phyloP scores from a whole-genome alignment of 2,329 filamentous ascomycete species.

The Ophiostoma piceae region DNA sequence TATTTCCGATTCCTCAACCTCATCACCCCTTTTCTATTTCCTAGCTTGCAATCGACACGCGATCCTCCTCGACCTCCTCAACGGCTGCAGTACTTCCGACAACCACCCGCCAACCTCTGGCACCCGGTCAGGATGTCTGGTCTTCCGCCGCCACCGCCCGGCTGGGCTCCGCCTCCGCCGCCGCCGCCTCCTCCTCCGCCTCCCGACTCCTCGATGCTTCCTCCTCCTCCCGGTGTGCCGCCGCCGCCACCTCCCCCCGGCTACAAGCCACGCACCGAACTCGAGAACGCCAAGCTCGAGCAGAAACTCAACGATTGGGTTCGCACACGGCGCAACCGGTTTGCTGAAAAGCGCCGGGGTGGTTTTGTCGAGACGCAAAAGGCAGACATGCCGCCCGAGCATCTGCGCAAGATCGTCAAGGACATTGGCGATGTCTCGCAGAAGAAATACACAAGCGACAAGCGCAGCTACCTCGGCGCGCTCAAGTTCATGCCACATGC shows the following conservation, averaged over 20 bases:
- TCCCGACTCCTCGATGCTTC: conserved; percentile 42
- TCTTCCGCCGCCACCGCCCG: conserved; percentile 48
- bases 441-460: conserved; percentile 98
- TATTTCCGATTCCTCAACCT: not conserved
- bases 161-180: conserved; percentile 48
- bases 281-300: conserved; percentile 86
- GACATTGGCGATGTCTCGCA: conserved; percentile 99
- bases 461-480: conserved; percentile 93
- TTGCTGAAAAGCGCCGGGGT: conserved; percentile 92
- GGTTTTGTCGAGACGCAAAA: conserved; percentile 98
- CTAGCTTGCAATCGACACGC: not conserved
- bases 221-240: conserved; percentile 51
- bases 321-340: conserved; percentile 81
- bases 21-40: not conserved
- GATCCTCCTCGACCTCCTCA: not conserved
- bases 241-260: conserved; percentile 73
- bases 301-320: conserved; percentile 99
- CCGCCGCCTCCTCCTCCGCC: conserved; percentile 35
- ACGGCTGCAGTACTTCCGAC: not conserved
- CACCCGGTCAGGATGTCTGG: conserved; percentile 25
- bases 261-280: conserved; percentile 70
- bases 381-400: conserved; percentile 96
- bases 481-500: conserved; percentile 99
- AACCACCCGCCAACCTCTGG: not conserved
- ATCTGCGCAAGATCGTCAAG: conserved; percentile 94